Evolutionary conservation across 1,139 yeast genomes (phyloP), one percentile per base, ranked within the genome.

Genomic region (Diutina scorzettiae): DNA sequence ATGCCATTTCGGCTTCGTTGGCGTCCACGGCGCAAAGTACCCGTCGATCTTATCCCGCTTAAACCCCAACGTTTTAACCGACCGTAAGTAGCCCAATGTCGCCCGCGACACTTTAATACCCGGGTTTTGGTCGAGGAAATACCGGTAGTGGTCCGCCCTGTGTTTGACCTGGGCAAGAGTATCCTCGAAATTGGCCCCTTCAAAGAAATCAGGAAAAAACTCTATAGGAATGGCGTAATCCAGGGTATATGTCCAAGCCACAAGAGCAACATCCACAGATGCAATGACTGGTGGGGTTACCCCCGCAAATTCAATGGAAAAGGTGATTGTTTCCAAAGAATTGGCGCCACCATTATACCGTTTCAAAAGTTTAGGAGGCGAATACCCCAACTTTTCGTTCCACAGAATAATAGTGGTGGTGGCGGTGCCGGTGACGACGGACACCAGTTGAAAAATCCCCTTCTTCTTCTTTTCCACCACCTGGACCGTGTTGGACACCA

Each of bases 161-260:
- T 20, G 12, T 12, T 34, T 23, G 24, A 34, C 17, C 9, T 21
- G 28, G 9, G 3, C 11, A 18, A 34, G 24, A 4, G 27, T 23
- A 8, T n/a, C 19, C 14, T 30, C 19, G 19, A 30, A 30, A 17
- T 30, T 17, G 4, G 21, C 19, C 11, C 39, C 21, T 7, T 64
- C 64, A 50, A 67, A 67, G 49, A 69, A 68, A 47, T 69, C 74
- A 46, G 66, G 66, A 5, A 62, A 64, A 19, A 69, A 48, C 37
- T 58, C 59, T 44, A 65, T 55, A 2, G 73, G 73, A 30, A 69
- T 49, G 1, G 73, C 72, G 46, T 62, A 66, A 36, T 67, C 72
- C 2, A 71, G 55, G 40, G 57, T 54, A 48, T 63, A 66, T 2
- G 73, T 55, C 73, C 73, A 69, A 7, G 63, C 56, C 1, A 68